Evolutionary conservation across 169 alveolate species (phyloP).

Genomic region (Babesia divergens): DNA sequence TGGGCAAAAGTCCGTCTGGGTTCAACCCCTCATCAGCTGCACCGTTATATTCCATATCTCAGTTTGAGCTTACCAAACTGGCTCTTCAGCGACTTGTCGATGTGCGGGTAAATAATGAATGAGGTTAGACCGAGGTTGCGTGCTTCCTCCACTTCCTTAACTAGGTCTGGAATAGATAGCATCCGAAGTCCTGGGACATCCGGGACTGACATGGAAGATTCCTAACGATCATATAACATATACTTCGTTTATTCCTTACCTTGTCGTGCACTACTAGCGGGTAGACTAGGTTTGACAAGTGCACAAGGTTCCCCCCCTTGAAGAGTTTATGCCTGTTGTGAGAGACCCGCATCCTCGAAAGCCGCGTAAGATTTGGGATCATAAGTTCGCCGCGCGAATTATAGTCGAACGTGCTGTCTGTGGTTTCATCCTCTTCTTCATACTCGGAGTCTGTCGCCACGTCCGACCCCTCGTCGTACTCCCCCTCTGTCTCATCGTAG

Average conservation of each 20-base stretch:
- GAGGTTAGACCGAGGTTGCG: constrained; percentile 47
- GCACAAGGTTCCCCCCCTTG: constrained; percentile 11
- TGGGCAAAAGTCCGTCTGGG: constrained; percentile 47
- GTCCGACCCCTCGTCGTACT: background rate
- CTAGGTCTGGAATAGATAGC: constrained; percentile 32
- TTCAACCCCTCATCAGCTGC: constrained; percentile 56
- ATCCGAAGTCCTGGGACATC: constrained; percentile 43
- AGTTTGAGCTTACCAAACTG: constrained; percentile 35
- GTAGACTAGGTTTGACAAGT: constrained; percentile 30
- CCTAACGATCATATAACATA: constrained; percentile 4
- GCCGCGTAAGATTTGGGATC: constrained; percentile 29
- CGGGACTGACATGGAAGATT: constrained; percentile 1
- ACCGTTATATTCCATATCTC: background rate
- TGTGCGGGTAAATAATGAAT: constrained; percentile 33
- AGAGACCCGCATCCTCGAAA: constrained; percentile 40
- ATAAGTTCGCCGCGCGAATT: constrained; percentile 53
- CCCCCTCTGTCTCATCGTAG: constrained; percentile 18
- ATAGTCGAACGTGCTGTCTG: constrained; percentile 43
- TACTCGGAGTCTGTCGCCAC: constrained; percentile 17
- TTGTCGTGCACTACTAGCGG: constrained; percentile 49
- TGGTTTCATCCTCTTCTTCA: constrained; percentile 47
- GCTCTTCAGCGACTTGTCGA: constrained; percentile 32
- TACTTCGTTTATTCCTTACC: constrained; percentile 10
- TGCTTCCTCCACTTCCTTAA: constrained; percentile 49
- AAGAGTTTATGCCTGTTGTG: constrained; percentile 39